Base-by-base conservation (phyloP, 495 filamentous ascomycete genomes). In the Trichoderma parareesei region DNA sequence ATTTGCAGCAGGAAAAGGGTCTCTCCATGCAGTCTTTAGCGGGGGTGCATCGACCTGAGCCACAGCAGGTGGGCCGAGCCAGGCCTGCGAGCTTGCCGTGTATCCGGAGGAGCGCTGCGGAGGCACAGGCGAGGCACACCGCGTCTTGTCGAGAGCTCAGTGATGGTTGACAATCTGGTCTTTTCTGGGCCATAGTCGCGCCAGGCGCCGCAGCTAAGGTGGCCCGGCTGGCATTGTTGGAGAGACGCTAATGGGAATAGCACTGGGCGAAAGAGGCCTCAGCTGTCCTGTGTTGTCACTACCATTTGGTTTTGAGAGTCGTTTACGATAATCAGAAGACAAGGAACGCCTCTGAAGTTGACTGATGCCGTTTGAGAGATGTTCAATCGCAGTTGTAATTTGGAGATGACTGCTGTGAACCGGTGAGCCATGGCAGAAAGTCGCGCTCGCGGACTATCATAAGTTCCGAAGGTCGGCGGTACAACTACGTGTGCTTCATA, bases 11-110 rank as follows among this genome's bases (percentile, higher is more conserved):
- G 20, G 11, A 37, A 37, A 57, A 57, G 53, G 53, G 53, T 57
- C 53, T 35, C 53, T 37, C 53, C 53, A 57, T 35, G 53, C 27
- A 57, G 27, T 57, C 53, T 38, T 35, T 57, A 37, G 53, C 53
- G 53, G 53, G 53, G 53, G 27, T 33, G 27, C 33, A 9, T 57
- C 53, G 53, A 37, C 53, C 53, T 35, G 18, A 35, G 11, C 53
- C 53, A 33, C 27, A 57, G 53, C 27, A 18, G 33, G 53, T 57
- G 53, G 53, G 37, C 14, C 53, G 33, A 37, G 37, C 37, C 53
- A 57, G 20, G 53, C 33, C 27, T 35, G 18, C 27, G 27, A 57
- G 20, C 33, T 57, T 57, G 53, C 53, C 53, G 53, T 35, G 53
- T 57, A 35, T 33, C 53, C 27, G 53, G 33, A 57, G 53, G 53